These are phyloP conservation scores for Amanita pseudoporphyria DNA, from an alignment of 768 basidiomycete genomes.

Conservation along the genomic window DNA sequence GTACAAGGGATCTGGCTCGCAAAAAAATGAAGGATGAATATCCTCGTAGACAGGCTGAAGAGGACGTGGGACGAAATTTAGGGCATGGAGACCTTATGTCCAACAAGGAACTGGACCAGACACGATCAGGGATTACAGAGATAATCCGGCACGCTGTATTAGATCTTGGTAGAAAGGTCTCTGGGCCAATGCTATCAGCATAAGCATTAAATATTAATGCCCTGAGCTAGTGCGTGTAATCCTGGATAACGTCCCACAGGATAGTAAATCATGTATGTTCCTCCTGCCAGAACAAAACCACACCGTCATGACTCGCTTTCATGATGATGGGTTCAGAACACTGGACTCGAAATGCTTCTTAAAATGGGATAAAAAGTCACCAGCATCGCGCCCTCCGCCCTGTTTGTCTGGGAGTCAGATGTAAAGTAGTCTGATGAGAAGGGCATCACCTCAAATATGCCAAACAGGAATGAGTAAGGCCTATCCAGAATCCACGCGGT, in stretches of 20 bases:
- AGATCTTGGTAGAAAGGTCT: conserved; percentile 40
- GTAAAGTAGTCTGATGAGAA: conserved; percentile 76
- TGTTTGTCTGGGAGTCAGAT: conserved; percentile 69
- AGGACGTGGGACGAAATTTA: neutral
- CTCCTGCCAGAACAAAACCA: conserved; percentile 30
- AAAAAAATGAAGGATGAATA: neutral
- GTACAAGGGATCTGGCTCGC: conserved; percentile 16
- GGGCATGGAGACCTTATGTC: neutral
- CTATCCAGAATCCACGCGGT: conserved; percentile 57
- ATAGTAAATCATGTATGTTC: conserved; percentile 19
- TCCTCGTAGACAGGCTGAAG: neutral
- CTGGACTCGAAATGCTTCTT: conserved; percentile 4
- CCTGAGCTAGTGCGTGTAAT: too few species aligned
- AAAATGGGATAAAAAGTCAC: conserved; percentile 57
- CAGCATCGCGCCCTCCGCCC: conserved; percentile 63
- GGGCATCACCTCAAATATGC: conserved; percentile 45
- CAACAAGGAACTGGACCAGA: conserved; percentile 1
- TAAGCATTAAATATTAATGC: too few species aligned
- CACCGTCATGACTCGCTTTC: conserved; percentile 15
- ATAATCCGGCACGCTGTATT: conserved; percentile 45
- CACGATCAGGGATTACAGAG: conserved; percentile 46
- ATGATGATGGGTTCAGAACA: neutral
- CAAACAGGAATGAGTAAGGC: conserved; percentile 59
- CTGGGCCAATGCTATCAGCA: conserved; percentile 20
- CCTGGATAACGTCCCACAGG: conserved; percentile 7